A percentile compares a stretch with the other conserved stretches of the same genome.
Evolutionary conservation across 495 filamentous ascomycete genomes (phyloP).

Genomic region (Pseudevernia furfuracea): DNA sequence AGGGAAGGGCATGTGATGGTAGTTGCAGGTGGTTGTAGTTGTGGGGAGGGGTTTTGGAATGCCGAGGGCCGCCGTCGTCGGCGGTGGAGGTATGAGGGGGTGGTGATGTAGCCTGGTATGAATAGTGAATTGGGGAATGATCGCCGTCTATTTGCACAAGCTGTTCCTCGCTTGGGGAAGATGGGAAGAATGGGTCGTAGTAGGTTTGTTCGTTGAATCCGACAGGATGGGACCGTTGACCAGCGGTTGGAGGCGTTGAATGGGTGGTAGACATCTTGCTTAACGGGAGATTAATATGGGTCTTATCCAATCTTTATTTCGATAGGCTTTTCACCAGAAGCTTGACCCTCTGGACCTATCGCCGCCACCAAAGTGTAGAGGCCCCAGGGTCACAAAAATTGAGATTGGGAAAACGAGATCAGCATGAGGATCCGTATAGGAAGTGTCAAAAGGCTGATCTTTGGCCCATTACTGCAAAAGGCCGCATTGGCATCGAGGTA

Average conservation of each 20-base stretch:
- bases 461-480: constrained; percentile 8
- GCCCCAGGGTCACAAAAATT: background rate
- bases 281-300: constrained; percentile 10
- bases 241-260: constrained; percentile 15
- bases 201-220: constrained; percentile 27
- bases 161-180: constrained; percentile 25
- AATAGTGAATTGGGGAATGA: constrained; percentile 16
- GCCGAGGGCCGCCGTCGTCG: constrained; percentile 5
- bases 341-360: background rate
- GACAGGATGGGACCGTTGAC: constrained; percentile 16
- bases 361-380: constrained; percentile 12
- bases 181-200: constrained; percentile 26
- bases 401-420: constrained; percentile 1
- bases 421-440: background rate
- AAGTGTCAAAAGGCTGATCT: constrained; percentile 3
- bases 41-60: background rate
- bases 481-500: background rate
- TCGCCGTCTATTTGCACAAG: constrained; percentile 21
- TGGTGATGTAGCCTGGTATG: constrained; percentile 18
- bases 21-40: constrained; percentile 10
- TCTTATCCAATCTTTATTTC: background rate
- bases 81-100: constrained; percentile 14
- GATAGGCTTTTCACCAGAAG: constrained; percentile 2
- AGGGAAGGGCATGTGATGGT: constrained; percentile 2
- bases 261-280: constrained; percentile 16